Base-by-base conservation (phyloP, 1,139 yeast species). In the Geotrichum phurueaensis region DNA sequence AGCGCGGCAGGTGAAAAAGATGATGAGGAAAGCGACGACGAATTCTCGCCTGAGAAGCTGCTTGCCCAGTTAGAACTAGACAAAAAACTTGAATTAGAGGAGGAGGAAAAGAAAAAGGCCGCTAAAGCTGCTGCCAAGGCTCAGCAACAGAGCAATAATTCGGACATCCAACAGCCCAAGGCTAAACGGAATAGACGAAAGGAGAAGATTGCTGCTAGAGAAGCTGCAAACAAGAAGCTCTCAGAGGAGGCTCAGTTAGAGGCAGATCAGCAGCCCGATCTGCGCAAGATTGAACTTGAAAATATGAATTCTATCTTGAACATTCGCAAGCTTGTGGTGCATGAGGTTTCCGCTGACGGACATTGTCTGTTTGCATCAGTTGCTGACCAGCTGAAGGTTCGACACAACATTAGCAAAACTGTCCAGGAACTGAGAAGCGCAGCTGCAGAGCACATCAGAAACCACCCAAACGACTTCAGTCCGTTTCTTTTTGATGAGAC, bases 291-390 rank as follows among this genome's bases (percentile, higher is more conserved):
- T 43, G 98, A 94, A 73, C 78, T 83, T 63, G 87, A 84, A 15
- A 82, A 84, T 58, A 79, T 94, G 74, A 77, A 77, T 33, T 76
- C 77, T 51, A 70, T 87, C 33, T 81, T 92, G 62, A 68, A 71
- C 1, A 63, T 79, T 33, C 77, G 81, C 48, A 75, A 78, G 1
- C 75, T 91, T 9, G 69, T 67, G 20, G 84, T 86, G 64, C 74
- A 79, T 36, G 76, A 75, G 54, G 89, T 92, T 56, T 78, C 80
- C 63, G 96, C 98, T 0, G 98, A 94, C 73, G 99, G 99, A 0
- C 95, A 94, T 73, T 94, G 99, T 77, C 76, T 94, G 53, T 94
- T 90, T 76, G 89, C 92, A 2, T 87, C 97, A 0, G 81, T 94
- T 25, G 79, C 84, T 48, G 97, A 94, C 70, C 98, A 94, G 70